These are phyloP conservation scores for Starmerella sirachaensis DNA, from an alignment of 805 yeast species.

Conservation along the genomic window DNA sequence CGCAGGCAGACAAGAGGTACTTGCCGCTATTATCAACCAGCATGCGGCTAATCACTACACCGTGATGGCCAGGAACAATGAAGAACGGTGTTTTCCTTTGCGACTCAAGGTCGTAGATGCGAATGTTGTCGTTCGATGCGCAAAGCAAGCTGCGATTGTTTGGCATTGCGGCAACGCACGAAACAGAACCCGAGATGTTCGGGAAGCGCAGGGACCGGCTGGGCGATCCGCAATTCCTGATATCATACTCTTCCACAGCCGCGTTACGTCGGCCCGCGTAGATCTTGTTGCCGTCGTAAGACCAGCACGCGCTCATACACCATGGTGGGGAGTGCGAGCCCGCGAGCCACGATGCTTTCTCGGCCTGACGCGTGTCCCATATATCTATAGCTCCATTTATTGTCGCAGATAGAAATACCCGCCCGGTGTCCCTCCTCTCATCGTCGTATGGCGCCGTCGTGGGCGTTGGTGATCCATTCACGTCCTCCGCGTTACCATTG, in stretches of 20 bases:
- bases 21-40: slow-evolving; percentile 77
- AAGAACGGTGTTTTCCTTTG: slow-evolving; percentile 51
- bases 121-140: slow-evolving; percentile 80
- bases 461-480: neutral
- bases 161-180: slow-evolving; percentile 68
- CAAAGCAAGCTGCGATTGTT: slow-evolving; percentile 68
- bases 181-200: slow-evolving; percentile 78
- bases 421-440: slow-evolving; percentile 7
- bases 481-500: too few species aligned
- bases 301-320: slow-evolving; percentile 81
- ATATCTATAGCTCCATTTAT: slow-evolving; percentile 70
- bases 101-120: slow-evolving; percentile 62
- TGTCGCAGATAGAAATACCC: slow-evolving; percentile 61
- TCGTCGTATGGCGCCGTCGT: neutral
- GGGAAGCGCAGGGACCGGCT: slow-evolving; percentile 62
- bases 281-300: slow-evolving; percentile 62
- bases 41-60: slow-evolving; percentile 70
- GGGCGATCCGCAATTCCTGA: slow-evolving; percentile 35
- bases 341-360: slow-evolving; percentile 39
- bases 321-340: slow-evolving; percentile 77
- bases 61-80: slow-evolving; percentile 94
- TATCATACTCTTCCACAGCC: slow-evolving; percentile 48
- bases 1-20: slow-evolving; percentile 82
- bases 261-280: slow-evolving; percentile 86
- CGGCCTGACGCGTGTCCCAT: slow-evolving; percentile 61